These are phyloP conservation scores for Eucalyptus sideroxylon DNA, from an alignment of 345 rosid species.

Conservation along the genomic window DNA sequence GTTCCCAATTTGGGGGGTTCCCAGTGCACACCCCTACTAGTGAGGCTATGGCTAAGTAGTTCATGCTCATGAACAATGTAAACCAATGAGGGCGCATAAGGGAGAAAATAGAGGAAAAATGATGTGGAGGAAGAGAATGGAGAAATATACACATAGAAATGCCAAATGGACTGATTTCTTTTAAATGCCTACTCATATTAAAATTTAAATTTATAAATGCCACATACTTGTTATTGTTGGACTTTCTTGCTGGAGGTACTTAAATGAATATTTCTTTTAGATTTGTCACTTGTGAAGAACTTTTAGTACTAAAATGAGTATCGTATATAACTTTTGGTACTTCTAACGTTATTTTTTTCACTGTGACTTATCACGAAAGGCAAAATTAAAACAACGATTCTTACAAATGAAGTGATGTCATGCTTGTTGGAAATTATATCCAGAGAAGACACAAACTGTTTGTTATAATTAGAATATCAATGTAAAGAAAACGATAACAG, in stretches of 20 bases:
- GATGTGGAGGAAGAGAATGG: neutral
- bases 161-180: neutral
- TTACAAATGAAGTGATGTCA: neutral
- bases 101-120: too few relatives aligned
- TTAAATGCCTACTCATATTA: neutral
- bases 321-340: rapidly evolving
- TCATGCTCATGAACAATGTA: neutral
- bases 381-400: too few relatives aligned
- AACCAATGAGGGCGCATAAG: neutral
- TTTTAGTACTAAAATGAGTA: too few relatives aligned
- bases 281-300: neutral
- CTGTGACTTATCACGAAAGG: too few relatives aligned
- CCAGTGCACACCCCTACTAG: rapidly evolving
- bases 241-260: rapidly evolving
- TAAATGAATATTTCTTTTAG: rapidly evolving
- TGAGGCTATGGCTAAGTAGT: neutral
- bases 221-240: neutral
- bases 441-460: too few relatives aligned
- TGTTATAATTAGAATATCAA: too few relatives aligned
- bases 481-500: too few relatives aligned
- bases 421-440: too few relatives aligned
- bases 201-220: neutral
- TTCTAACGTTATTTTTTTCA: rapidly evolving
- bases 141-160: too few relatives aligned
- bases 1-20: rapidly evolving